Evolutionary conservation across 352 stramenopile genomes (phyloP).

Genomic region (Pythium oligandrum): DNA sequence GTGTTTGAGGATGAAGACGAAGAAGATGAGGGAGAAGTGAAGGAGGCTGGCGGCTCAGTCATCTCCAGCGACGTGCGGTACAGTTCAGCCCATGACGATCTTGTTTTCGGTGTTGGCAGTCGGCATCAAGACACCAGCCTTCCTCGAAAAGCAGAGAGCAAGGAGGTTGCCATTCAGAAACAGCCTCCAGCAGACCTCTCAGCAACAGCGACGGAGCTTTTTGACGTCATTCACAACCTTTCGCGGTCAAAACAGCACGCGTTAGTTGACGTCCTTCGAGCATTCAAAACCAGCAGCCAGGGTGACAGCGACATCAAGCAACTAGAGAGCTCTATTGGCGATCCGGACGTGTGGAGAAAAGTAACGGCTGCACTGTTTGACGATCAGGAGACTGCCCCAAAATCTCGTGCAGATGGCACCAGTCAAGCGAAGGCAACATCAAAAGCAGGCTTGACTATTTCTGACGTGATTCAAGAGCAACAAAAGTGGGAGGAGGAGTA

Average conservation of each 20-base stretch:
- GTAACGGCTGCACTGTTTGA: conserved; percentile 37
- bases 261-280: conserved; percentile 53
- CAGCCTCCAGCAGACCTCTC: conserved; percentile 14
- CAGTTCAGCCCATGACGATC: background rate
- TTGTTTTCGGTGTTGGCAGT: background rate
- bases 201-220: conserved; percentile 51
- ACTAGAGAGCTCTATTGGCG: conserved; percentile 56
- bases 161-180: too few species aligned
- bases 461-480: conserved; percentile 46
- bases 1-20: conserved; percentile 56
- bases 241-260: conserved; percentile 60
- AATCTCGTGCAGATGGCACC: background rate
- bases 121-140: too few species aligned
- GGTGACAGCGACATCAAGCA: conserved; percentile 42
- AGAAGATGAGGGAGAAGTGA: background rate
- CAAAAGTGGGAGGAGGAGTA: conserved; percentile 60
- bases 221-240: conserved; percentile 65
- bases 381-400: background rate
- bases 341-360: conserved; percentile 74
- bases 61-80: background rate
- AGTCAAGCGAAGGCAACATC: background rate
- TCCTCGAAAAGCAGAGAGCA: too few species aligned
- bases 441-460: conserved; percentile 22
- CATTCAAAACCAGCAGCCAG: conserved; percentile 55
- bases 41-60: background rate